These are phyloP conservation scores for Hyphodiscus hymeniophilus DNA, from an alignment of 495 filamentous ascomycete species.

Conservation along the genomic window DNA sequence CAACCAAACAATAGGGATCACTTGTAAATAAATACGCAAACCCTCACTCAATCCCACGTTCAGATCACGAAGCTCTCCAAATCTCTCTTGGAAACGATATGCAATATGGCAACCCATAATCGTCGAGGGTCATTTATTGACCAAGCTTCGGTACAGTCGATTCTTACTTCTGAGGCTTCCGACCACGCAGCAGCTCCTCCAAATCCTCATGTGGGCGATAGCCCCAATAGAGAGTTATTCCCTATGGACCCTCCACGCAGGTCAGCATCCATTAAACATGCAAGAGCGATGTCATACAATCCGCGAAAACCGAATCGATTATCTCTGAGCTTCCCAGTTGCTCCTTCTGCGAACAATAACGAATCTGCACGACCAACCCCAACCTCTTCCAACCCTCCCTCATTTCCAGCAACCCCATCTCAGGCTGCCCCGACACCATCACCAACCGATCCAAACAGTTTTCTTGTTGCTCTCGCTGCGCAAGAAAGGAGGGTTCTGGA, in stretches of 20 bases:
- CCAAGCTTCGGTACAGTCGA: slow-evolving; percentile 25
- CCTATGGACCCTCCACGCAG: slow-evolving; percentile 22
- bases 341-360: slow-evolving; percentile 21
- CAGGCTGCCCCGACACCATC: slow-evolving; percentile 32
- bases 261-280: slow-evolving; percentile 31
- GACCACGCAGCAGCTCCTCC: slow-evolving; percentile 14
- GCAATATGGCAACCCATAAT: slow-evolving; percentile 19
- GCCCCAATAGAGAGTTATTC: slow-evolving; percentile 18
- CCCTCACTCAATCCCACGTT: slow-evolving; percentile 1
- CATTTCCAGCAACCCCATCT: slow-evolving; percentile 39
- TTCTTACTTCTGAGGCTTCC: slow-evolving; percentile 22
- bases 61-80: slow-evolving; percentile 11
- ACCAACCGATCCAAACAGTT: slow-evolving; percentile 61
- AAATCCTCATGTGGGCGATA: slow-evolving; percentile 17
- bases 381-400: slow-evolving; percentile 28
- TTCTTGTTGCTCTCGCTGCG: slow-evolving; percentile 81
- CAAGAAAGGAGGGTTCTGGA: slow-evolving; percentile 93
- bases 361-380: slow-evolving; percentile 23
- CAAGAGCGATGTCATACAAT: slow-evolving; percentile 44
- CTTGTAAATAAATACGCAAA: slow-evolving; percentile 12
- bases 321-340: slow-evolving; percentile 73
- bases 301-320: slow-evolving; percentile 64
- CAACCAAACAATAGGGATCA: slow-evolving; percentile 10
- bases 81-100: slow-evolving; percentile 13
- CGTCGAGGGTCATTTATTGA: slow-evolving; percentile 21